Conservation (phyloP, 2,329 filamentous ascomycete genomes). For the Clonostachys solani region DNA sequence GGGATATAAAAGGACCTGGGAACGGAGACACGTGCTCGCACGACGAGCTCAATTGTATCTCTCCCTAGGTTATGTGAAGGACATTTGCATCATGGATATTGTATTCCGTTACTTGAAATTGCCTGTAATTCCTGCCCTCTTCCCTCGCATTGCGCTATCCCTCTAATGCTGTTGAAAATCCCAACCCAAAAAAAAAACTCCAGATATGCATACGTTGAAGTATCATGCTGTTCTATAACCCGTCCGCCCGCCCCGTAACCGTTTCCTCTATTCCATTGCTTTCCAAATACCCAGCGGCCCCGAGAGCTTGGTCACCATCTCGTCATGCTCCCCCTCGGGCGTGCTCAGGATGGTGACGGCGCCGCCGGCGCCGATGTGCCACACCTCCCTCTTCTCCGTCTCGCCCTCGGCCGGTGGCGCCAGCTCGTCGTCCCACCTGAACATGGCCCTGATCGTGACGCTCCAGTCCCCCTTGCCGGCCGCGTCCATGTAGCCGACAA, state of each 20-base stretch:
- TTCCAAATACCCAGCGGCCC: background rate
- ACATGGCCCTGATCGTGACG: slow-evolving; percentile 66
- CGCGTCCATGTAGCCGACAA: slow-evolving; percentile 67
- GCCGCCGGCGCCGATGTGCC: slow-evolving; percentile 68
- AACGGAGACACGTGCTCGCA: no score
- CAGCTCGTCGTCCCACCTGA: slow-evolving; percentile 19
- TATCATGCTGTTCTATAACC: background rate
- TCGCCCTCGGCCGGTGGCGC: slow-evolving; percentile 7
- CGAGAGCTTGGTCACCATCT: slow-evolving; percentile 54
- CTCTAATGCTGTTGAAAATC: background rate
- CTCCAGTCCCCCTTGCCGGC: slow-evolving; percentile 67
- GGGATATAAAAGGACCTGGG: no score
- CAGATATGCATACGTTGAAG: background rate
- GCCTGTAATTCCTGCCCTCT: no score
- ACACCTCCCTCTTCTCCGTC: slow-evolving; percentile 28
- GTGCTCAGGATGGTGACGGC: slow-evolving; percentile 65
- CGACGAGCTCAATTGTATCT: no score
- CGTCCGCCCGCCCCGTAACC: background rate
- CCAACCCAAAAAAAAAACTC: background rate
- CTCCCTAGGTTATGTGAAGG: no score
- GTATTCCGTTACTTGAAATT: no score
- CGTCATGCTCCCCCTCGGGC: slow-evolving; percentile 60
- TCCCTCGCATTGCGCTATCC: no score
- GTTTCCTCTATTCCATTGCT: background rate
- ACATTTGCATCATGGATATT: no score